Evolutionary conservation across 805 yeast genomes (phyloP).

Genomic region (Candida chauliodis): DNA sequence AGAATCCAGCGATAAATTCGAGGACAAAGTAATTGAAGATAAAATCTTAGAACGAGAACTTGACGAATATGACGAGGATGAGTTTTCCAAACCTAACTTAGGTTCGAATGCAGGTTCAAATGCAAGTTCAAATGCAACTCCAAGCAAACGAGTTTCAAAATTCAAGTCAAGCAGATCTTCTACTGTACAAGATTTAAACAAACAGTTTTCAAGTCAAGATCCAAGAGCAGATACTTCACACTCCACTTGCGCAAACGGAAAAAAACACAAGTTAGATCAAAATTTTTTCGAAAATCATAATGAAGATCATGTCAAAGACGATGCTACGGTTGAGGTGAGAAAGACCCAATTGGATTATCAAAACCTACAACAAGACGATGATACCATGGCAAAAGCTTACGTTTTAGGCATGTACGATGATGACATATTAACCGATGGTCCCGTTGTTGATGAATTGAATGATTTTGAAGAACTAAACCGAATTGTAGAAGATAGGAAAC

Average conservation of each 20-base stretch:
- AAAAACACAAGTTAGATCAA: background rate
- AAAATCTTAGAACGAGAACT: background rate
- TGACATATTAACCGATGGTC: slow-evolving; percentile 53
- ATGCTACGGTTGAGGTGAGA: slow-evolving; percentile 9
- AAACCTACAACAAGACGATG: slow-evolving; percentile 43
- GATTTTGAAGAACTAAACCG: slow-evolving; percentile 54
- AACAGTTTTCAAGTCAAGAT: background rate
- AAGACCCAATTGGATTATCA: slow-evolving; percentile 39
- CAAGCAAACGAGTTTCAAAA: background rate
- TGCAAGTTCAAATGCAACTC: background rate
- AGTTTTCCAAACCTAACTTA: background rate
- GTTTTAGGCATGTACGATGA: slow-evolving; percentile 59
- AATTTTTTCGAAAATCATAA: too few relatives aligned
- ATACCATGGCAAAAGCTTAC: slow-evolving; percentile 60
- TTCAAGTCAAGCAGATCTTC: slow-evolving; percentile 2
- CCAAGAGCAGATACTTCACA: background rate
- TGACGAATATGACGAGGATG: background rate
- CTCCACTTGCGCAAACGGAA: background rate
- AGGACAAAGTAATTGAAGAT: slow-evolving; percentile 3
- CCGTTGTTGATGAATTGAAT: slow-evolving; percentile 48
- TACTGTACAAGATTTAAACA: background rate
- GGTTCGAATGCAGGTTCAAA: background rate
- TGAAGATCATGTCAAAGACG: background rate
- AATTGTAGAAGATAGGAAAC: slow-evolving; percentile 31
- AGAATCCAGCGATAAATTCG: background rate